A percentile compares a stretch with the other conserved stretches of the same genome.
Evolutionary conservation across 2,329 filamentous ascomycete species (phyloP).

Genomic region (Torrubiella hemipterigena): DNA sequence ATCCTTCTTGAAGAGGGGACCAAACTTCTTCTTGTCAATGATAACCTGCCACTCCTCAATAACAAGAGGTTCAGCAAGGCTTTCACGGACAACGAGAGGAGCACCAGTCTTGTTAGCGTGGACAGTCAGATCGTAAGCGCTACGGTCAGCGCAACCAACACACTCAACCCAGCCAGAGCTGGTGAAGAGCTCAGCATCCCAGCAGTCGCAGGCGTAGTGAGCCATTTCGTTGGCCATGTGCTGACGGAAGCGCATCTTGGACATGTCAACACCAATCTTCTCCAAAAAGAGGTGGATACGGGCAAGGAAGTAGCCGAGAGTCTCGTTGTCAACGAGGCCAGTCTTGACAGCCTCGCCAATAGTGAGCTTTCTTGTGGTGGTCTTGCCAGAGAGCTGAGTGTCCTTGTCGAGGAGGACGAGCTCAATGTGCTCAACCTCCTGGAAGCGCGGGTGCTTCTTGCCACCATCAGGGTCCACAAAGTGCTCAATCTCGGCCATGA

Average conservation of each 20-base stretch:
- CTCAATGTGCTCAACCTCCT: slow-evolving; percentile 73
- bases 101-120: slow-evolving; percentile 89
- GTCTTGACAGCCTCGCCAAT: slow-evolving; percentile 79
- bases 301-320: slow-evolving; percentile 91
- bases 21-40: slow-evolving; percentile 90
- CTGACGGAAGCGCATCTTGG: slow-evolving; percentile 90
- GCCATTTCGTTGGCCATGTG: slow-evolving; percentile 75
- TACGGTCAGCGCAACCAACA: slow-evolving; percentile 91
- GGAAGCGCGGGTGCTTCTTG: slow-evolving; percentile 87
- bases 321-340: slow-evolving; percentile 89
- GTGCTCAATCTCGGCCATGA: slow-evolving; percentile 99
- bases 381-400: slow-evolving; percentile 79
- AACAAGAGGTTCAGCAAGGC: slow-evolving; percentile 61
- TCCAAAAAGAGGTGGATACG: slow-evolving; percentile 84
- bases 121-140: slow-evolving; percentile 85
- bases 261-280: slow-evolving; percentile 75
- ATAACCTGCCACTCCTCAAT: slow-evolving; percentile 84
- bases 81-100: slow-evolving; percentile 74
- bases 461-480: slow-evolving; percentile 89
- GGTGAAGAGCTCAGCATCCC: slow-evolving; percentile 89
- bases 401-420: slow-evolving; percentile 74
- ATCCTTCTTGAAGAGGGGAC: slow-evolving; percentile 90
- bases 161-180: slow-evolving; percentile 97
- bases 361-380: slow-evolving; percentile 56
- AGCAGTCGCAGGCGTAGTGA: slow-evolving; percentile 94